Percentiles rank a stretch among this genome's conserved stretches.
These are phyloP conservation scores for Cyclostephanos invisitatus DNA, from an alignment of 108 stramenopile genomes.

Conservation along the genomic window DNA sequence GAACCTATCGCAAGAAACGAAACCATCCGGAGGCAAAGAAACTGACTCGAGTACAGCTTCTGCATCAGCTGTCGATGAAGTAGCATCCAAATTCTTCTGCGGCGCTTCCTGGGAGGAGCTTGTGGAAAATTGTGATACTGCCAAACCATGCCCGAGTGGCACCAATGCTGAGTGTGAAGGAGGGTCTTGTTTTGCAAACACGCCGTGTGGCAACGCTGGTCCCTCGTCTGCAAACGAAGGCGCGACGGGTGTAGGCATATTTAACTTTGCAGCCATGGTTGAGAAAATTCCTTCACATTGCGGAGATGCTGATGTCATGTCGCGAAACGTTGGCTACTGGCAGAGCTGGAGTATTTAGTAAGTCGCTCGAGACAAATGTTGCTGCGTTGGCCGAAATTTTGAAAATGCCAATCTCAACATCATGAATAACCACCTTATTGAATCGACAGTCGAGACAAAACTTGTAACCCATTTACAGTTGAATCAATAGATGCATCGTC, in stretches of 20 bases:
- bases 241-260: slow-evolving; percentile 3
- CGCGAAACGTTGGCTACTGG: slow-evolving; percentile 50
- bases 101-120: slow-evolving; percentile 34
- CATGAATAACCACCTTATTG: background rate
- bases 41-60: slow-evolving; percentile 3
- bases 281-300: slow-evolving; percentile 29
- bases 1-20: slow-evolving; percentile 3
- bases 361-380: background rate
- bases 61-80: slow-evolving; percentile 15
- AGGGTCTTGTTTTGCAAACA: slow-evolving; percentile 46
- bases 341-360: slow-evolving; percentile 55
- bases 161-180: slow-evolving; percentile 37
- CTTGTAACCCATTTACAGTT: slow-evolving; percentile 40
- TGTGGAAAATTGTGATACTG: slow-evolving; percentile 34
- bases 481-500: slow-evolving; percentile 48
- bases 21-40: background rate
- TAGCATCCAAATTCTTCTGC: slow-evolving; percentile 43
- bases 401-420: background rate
- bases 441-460: slow-evolving; percentile 20
- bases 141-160: slow-evolving; percentile 45
- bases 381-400: background rate
- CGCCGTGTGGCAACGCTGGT: slow-evolving; percentile 21
- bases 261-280: slow-evolving; percentile 43
- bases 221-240: slow-evolving; percentile 9
- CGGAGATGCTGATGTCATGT: slow-evolving; percentile 27